Conservation (phyloP, 345 rosid genomes). For the Eucalyptus victrix region DNA sequence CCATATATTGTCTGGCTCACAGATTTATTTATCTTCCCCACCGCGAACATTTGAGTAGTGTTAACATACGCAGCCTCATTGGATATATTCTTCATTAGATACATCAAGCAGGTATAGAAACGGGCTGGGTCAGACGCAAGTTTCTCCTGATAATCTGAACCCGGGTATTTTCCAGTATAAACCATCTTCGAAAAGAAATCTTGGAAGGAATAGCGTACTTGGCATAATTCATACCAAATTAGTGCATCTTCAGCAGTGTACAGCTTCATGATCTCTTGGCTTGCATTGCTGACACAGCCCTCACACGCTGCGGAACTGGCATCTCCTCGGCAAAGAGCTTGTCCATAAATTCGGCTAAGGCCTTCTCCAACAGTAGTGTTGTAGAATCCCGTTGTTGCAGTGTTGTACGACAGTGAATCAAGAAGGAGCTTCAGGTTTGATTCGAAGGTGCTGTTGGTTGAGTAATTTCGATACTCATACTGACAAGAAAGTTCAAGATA, state of each 20-base stretch:
- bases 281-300: conserved; percentile 11
- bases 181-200: background rate
- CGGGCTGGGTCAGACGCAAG: background rate
- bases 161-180: conserved; percentile 11
- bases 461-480: background rate
- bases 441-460: background rate
- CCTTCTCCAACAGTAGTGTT: background rate
- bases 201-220: conserved; percentile 13
- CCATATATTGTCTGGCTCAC: too few relatives aligned
- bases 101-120: background rate
- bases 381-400: conserved; percentile 7
- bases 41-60: conserved; percentile 4
- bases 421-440: conserved; percentile 3
- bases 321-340: conserved; percentile 21
- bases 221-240: conserved; percentile 21
- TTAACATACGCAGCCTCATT: background rate
- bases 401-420: background rate
- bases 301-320: background rate
- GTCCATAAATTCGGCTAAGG: conserved; percentile 3
- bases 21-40: background rate
- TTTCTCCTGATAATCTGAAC: background rate
- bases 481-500: background rate
- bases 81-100: conserved; percentile 3
- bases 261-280: background rate
- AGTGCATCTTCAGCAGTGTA: conserved; percentile 1